Conservation (phyloP, 2,329 filamentous ascomycete genomes). For the Fonsecaea multimorphosa region DNA sequence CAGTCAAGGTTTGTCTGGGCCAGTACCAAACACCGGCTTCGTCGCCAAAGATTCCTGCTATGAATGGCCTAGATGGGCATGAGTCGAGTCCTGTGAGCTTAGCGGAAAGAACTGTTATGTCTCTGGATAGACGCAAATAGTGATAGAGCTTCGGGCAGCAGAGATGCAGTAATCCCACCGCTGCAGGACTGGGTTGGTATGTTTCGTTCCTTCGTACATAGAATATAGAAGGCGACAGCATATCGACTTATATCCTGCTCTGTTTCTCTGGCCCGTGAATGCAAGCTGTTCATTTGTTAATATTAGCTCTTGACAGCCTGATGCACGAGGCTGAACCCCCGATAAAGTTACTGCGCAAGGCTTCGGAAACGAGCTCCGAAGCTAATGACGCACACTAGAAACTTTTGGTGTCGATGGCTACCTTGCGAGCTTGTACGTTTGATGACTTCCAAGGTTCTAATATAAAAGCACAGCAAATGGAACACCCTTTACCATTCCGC, state of each 20-base stretch:
- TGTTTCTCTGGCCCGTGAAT: neutral
- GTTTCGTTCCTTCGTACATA: neutral
- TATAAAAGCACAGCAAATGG: neutral
- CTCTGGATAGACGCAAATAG: slow-evolving; percentile 29
- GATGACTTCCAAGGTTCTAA: neutral
- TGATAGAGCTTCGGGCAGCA: neutral
- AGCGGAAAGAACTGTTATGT: slow-evolving; percentile 7
- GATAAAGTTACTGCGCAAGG: slow-evolving; percentile 1
- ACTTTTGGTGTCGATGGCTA: no score
- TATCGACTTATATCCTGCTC: neutral
- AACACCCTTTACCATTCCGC: neutral
- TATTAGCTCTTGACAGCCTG: neutral
- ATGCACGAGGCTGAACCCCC: neutral
- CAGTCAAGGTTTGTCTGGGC: slow-evolving; percentile 14
- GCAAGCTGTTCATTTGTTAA: neutral
- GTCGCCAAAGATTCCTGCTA: slow-evolving; percentile 34
- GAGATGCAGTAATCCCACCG: neutral
- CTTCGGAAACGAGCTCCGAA: slow-evolving; percentile 12
- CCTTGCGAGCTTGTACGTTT: no score
- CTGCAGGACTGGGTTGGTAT: neutral
- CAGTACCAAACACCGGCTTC: slow-evolving; percentile 29
- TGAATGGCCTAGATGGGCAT: slow-evolving; percentile 37
- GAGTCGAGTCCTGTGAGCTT: slow-evolving; percentile 30
- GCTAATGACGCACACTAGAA: slow-evolving; percentile 9
- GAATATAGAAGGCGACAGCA: neutral